phyloP scores from a whole-genome alignment of 1,139 yeast species.

The Taphrina pruni region DNA sequence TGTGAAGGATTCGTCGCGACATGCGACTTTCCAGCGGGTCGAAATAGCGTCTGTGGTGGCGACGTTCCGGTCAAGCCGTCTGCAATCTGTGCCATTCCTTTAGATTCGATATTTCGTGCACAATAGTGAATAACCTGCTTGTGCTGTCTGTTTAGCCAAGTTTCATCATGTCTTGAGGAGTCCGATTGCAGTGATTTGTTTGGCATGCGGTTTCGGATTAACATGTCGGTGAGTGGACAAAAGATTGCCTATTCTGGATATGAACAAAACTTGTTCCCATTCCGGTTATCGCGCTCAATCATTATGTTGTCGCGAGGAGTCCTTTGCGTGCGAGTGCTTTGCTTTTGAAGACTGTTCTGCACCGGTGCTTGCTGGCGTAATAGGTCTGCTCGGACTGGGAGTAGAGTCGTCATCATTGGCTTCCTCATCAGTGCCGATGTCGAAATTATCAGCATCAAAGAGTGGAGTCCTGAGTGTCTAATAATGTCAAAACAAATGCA shows the following conservation, averaged over 20 bases:
- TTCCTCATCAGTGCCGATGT: conserved; percentile 25
- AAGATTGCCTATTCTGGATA: conserved; percentile 17
- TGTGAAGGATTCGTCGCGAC: too few relatives aligned
- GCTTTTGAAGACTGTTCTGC: conserved; percentile 47
- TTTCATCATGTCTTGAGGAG: background rate
- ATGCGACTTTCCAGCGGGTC: too few relatives aligned
- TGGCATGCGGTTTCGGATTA: background rate
- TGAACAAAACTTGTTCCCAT: background rate
- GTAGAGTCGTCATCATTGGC: conserved; percentile 26
- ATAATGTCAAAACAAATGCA: conserved; percentile 34
- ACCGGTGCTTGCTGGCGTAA: conserved; percentile 1
- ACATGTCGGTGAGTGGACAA: background rate
- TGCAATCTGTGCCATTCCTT: too few relatives aligned
- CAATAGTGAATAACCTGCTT: background rate
- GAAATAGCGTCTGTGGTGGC: too few relatives aligned
- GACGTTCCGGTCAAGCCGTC: too few relatives aligned
- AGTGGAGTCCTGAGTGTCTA: conserved; percentile 36
- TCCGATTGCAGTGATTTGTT: background rate
- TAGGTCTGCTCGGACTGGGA: conserved; percentile 15
- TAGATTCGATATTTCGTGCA: background rate
- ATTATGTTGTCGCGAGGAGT: background rate
- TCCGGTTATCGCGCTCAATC: conserved; percentile 2
- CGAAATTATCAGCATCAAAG: conserved; percentile 30
- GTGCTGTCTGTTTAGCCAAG: background rate
- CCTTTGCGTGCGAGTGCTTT: background rate